Base-by-base conservation (phyloP, 2,329 filamentous ascomycete genomes). In the Botrytis porri region DNA sequence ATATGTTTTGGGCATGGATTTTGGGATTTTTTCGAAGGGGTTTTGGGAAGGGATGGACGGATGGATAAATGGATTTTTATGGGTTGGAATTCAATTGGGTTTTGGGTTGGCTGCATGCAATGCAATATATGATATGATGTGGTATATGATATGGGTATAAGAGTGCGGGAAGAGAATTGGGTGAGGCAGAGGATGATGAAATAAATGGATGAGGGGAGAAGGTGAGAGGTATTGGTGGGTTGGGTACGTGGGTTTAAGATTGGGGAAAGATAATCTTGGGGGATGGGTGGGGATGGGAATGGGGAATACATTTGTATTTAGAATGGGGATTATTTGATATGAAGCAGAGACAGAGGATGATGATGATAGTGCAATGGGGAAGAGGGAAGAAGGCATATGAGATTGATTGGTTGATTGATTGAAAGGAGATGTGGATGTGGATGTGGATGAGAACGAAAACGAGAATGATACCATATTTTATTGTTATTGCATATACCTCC, bases 401-500 rank as follows among this genome's bases (percentile, higher is more conserved):
- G 64, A 54, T 51, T 66, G 32, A 54, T 54, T 3, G 45, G 7
- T 29, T 20, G 64, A 25, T 8, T 9, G 12, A n/a, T 16, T 16
- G 51, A n/a, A n/a, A n/a, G n/a, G 18, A 37, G 32, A 37, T 1
- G 37, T 41, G 32, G 35, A 54, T 39, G 25, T 7, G 43, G 16
- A 37, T 20, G 14, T n/a, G 41, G 4, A 64, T 25, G 29, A 65
- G 29, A 10, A n/a, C 8, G 29, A 51, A 7, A 48, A 48, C 8
- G 32, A 66, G 63, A 66, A 66, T 66, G 25, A 66, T 66, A 66
- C 45, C 45, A 54, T 66, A 18, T 39, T 66, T 66, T 39, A 20
- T 25, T 66, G 43, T 64, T 45, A 45, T 35, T 32, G 62, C n/a
- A 43, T 29, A 57, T n/a, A n/a, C 22, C 20, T 43, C 22, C 20